These are phyloP conservation scores for Huntiella abstrusa DNA, from an alignment of 2,329 filamentous ascomycete species.

Conservation along the genomic window DNA sequence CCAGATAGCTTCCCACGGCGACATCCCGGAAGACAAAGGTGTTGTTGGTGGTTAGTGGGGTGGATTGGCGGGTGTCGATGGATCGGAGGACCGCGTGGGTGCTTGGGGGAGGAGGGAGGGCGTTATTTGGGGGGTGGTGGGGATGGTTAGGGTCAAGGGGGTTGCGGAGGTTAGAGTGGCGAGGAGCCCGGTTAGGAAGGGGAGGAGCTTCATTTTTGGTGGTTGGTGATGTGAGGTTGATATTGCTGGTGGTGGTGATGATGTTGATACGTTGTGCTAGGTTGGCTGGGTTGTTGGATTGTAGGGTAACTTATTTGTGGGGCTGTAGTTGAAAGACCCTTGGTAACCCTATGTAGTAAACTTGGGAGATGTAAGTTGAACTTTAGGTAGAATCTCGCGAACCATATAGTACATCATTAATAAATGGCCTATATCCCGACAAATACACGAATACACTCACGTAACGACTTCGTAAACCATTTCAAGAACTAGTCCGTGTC, in stretches of 20 bases:
- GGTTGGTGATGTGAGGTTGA: background rate
- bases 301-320: background rate
- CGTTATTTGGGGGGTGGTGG: slow-evolving; percentile 23
- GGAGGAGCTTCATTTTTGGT: slow-evolving; percentile 12
- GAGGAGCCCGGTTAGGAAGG: slow-evolving; percentile 15
- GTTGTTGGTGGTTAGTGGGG: slow-evolving; percentile 48
- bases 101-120: slow-evolving; percentile 37
- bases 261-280: no score
- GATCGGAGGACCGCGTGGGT: slow-evolving; percentile 43
- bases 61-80: slow-evolving; percentile 23
- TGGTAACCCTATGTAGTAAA: no score
- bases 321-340: no score
- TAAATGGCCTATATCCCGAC: no score
- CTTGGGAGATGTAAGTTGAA: no score
- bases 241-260: no score
- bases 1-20: slow-evolving; percentile 55
- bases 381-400: no score
- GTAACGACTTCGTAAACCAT: no score
- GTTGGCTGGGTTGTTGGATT: background rate
- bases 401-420: no score
- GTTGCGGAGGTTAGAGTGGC: slow-evolving; percentile 21
- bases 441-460: no score
- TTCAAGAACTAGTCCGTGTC: no score
- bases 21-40: slow-evolving; percentile 62
- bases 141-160: slow-evolving; percentile 27